Percentiles rank a stretch among this genome's conserved stretches.
These are phyloP conservation scores for Entrophospora sp. DNA, from an alignment of 192 early-diverging fungal genomes.

Conservation along the genomic window DNA sequence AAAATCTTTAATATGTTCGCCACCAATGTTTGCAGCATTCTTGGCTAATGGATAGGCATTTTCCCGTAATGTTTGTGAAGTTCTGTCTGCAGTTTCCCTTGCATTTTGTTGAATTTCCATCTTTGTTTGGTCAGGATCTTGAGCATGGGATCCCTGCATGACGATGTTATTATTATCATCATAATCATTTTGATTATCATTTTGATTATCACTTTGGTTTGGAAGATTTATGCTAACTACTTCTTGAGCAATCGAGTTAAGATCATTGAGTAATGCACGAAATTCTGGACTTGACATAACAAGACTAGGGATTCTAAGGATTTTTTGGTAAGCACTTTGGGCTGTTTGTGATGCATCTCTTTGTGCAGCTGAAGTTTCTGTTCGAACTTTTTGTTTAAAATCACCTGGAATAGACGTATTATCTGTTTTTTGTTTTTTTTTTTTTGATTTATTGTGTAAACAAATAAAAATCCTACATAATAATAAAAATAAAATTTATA, in stretches of 20 bases:
- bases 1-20: slow-evolving; percentile 14
- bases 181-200: slow-evolving; percentile 17
- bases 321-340: slow-evolving; percentile 10
- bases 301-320: no score
- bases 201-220: slow-evolving; percentile 15
- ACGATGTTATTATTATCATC: slow-evolving; percentile 30
- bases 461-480: neutral
- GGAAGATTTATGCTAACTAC: neutral
- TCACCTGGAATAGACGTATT: neutral
- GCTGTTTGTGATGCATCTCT: no score
- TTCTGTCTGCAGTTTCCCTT: slow-evolving; percentile 14
- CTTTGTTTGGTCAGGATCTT: no score
- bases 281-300: slow-evolving; percentile 35
- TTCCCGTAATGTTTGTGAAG: slow-evolving; percentile 22
- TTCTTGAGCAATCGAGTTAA: slow-evolving; percentile 30
- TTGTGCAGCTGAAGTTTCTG: slow-evolving; percentile 22
- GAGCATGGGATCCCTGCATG: no score
- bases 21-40: slow-evolving; percentile 11
- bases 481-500: no score
- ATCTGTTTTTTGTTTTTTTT: neutral
- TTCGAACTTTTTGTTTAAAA: neutral
- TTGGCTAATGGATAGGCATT: slow-evolving; percentile 20
- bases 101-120: no score
- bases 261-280: slow-evolving; percentile 34
- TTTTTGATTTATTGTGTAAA: neutral